These are phyloP conservation scores for Colletotrichum siamense DNA, from an alignment of 2,329 filamentous ascomycete species.

Conservation along the genomic window DNA sequence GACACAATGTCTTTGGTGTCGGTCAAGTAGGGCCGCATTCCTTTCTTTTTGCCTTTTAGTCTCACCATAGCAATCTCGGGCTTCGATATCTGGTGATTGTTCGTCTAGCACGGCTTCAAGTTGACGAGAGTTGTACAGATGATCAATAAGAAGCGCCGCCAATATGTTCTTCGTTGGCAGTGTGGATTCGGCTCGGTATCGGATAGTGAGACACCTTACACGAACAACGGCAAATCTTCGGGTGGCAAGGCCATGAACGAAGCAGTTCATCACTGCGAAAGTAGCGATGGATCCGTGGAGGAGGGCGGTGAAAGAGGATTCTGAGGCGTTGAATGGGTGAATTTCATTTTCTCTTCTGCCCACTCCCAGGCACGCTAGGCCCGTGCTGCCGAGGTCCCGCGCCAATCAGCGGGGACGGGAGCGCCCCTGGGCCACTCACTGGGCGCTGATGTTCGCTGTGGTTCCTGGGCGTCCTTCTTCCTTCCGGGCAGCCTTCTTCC, in stretches of 20 bases:
- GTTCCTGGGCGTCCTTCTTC: not conserved
- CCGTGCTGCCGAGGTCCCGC: slow-evolving; percentile 19
- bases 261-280: not conserved
- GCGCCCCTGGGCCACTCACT: not conserved
- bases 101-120: not conserved
- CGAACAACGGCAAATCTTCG: not conserved
- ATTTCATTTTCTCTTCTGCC: not conserved
- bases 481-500: not conserved
- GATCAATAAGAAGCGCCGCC: fast-evolving
- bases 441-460: not conserved
- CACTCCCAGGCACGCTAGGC: not conserved
- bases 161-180: not conserved
- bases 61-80: not conserved
- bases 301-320: not conserved
- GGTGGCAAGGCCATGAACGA: not conserved
- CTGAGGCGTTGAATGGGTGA: not conserved
- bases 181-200: not conserved
- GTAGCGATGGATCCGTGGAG: not conserved
- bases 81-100: not conserved
- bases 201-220: not conserved
- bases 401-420: slow-evolving; percentile 10
- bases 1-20: not conserved
- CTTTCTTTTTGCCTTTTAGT: not conserved
- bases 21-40: too few relatives aligned
- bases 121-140: not conserved